phyloP scores from a whole-genome alignment of 257 asterid species.

The Haberlea rhodopensis region DNA sequence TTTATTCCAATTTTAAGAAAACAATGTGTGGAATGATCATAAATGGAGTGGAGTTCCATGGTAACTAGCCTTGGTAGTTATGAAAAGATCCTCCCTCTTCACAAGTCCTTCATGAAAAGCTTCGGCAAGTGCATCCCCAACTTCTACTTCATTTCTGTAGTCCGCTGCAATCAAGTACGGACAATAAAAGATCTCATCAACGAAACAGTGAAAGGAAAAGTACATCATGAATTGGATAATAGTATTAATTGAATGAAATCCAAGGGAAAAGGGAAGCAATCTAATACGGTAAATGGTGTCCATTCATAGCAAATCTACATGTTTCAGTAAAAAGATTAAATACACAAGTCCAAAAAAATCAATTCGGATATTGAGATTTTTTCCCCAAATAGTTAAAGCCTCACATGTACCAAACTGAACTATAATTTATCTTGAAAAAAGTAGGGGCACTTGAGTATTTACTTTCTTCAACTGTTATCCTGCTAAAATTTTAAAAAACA shows the following conservation, averaged over 20 bases:
- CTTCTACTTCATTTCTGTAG: slow-evolving; percentile 63
- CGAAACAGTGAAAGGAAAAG: neutral
- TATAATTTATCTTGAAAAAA: too few species aligned
- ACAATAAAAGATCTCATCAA: neutral
- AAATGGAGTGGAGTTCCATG: neutral
- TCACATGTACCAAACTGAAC: neutral
- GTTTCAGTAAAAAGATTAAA: neutral
- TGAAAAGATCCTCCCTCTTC: slow-evolving; percentile 60
- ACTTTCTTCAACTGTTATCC: too few species aligned
- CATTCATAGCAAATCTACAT: neutral
- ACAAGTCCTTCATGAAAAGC: slow-evolving; percentile 47
- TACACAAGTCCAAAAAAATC: neutral
- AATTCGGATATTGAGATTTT: neutral
- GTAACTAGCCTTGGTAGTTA: slow-evolving; percentile 56
- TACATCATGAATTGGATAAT: neutral
- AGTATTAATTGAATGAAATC: too few species aligned
- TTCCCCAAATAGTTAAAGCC: neutral
- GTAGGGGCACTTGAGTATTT: too few species aligned
- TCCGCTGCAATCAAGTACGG: slow-evolving; percentile 46
- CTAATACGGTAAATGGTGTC: neutral
- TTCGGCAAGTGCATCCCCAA: slow-evolving; percentile 65
- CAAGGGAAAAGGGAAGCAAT: too few species aligned
- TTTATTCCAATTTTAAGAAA: neutral
- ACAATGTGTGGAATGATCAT: neutral
- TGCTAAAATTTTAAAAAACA: too few species aligned